These are phyloP conservation scores for Sclerotinia sclerotiorum DNA, from an alignment of 2,329 filamentous ascomycete species.

Conservation along the genomic window DNA sequence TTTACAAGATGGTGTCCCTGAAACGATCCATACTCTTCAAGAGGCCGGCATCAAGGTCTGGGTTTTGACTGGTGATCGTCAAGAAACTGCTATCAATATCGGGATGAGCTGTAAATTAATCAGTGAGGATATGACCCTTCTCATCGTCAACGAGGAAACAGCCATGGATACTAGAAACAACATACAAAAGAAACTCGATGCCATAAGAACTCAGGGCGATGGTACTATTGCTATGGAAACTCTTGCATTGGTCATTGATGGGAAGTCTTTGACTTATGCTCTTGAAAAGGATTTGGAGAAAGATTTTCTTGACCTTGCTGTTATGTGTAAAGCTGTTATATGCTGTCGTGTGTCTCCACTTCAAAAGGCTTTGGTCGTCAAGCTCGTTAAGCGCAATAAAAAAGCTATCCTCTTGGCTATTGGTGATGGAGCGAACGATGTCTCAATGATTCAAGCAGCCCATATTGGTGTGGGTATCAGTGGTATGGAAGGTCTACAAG, in stretches of 20 bases:
- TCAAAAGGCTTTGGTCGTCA: constrained; percentile 96
- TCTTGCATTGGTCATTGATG: constrained; percentile 90
- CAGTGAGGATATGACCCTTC: constrained; percentile 96
- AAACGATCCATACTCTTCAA: constrained; percentile 96
- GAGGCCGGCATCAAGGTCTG: constrained; percentile 97
- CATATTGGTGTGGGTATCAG: constrained; percentile 98
- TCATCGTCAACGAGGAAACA: constrained; percentile 92
- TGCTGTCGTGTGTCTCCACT: constrained; percentile 96
- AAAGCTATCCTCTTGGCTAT: constrained; percentile 92
- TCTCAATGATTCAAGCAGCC: constrained; percentile 99
- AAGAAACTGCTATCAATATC: constrained; percentile 99
- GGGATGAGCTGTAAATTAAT: constrained; percentile 99
- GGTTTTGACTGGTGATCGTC: constrained; percentile 95
- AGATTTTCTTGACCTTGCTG: constrained; percentile 85
- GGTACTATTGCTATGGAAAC: constrained; percentile 78
- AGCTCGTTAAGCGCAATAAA: constrained; percentile 89
- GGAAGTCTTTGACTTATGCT: constrained; percentile 90
- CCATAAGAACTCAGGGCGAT: constrained; percentile 79
- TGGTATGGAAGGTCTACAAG: constrained; percentile 94
- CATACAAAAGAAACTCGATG: constrained; percentile 88
- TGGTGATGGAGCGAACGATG: constrained; percentile 96
- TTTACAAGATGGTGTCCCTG: constrained; percentile 93
- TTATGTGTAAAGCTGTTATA: constrained; percentile 98
- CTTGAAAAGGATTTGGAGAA: constrained; percentile 93
- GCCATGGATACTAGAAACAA: constrained; percentile 80